These are phyloP conservation scores for Parachaetomium inaequale DNA, from an alignment of 495 filamentous ascomycete genomes.

Conservation along the genomic window DNA sequence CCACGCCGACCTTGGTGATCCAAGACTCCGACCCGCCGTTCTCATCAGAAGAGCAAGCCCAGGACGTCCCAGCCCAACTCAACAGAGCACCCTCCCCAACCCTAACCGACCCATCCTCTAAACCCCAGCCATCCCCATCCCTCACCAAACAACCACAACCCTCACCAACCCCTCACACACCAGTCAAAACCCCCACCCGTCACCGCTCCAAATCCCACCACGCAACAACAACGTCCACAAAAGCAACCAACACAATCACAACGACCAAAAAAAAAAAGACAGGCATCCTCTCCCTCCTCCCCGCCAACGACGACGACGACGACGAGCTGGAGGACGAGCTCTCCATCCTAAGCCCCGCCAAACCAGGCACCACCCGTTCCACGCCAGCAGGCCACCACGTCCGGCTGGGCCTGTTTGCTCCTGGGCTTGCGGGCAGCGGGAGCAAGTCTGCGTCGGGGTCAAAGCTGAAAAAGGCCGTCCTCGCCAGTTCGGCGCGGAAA, in stretches of 20 bases:
- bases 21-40: not conserved
- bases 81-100: constrained; percentile 14
- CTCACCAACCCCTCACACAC: not conserved
- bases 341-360: constrained; percentile 28
- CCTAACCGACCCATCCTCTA: constrained; percentile 5
- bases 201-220: constrained; percentile 1
- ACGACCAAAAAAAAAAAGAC: constrained; percentile 6
- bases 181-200: not conserved
- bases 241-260: not conserved
- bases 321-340: constrained; percentile 36
- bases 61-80: not conserved
- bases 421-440: not conserved
- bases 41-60: not conserved
- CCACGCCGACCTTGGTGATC: not conserved
- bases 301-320: not conserved
- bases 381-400: constrained; percentile 11
- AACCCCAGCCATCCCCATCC: constrained; percentile 3
- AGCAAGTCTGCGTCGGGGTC: not conserved
- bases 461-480: not conserved
- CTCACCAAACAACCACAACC: not conserved
- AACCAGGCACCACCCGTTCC: not conserved
- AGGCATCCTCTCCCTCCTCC: constrained; percentile 29
- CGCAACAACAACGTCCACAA: not conserved
- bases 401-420: not conserved
- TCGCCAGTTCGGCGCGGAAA: not conserved